phyloP scores from a whole-genome alignment of 768 basidiomycete species.

The Harrya chromipes region DNA sequence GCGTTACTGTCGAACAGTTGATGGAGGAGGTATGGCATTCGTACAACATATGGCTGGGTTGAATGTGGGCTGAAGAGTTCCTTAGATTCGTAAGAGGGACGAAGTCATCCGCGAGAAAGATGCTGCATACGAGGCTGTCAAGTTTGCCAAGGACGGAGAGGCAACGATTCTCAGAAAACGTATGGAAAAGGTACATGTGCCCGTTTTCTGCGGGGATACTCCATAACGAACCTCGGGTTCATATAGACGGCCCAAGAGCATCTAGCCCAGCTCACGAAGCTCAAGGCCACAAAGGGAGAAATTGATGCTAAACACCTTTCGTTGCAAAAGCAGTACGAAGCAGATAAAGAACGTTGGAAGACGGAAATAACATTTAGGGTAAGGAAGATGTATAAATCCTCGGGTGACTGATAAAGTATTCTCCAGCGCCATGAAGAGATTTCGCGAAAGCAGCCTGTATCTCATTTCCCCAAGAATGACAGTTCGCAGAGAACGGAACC shows the following conservation, averaged over 20 bases:
- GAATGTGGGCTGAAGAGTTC: constrained; percentile 7
- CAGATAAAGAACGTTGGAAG: constrained; percentile 65
- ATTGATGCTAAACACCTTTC: constrained; percentile 53
- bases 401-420: constrained; percentile 12
- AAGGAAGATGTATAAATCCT: constrained; percentile 17
- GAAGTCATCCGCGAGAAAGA: constrained; percentile 45
- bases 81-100: constrained; percentile 52
- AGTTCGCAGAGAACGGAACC: constrained; percentile 40
- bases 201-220: background rate
- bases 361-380: constrained; percentile 73
- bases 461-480: constrained; percentile 46
- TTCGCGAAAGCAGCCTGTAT: constrained; percentile 45
- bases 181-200: constrained; percentile 56
- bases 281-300: constrained; percentile 60
- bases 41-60: constrained; percentile 2
- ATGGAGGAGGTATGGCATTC: constrained; percentile 46
- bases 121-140: constrained; percentile 44
- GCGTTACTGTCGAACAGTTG: constrained; percentile 19
- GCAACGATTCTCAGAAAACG: constrained; percentile 60
- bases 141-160: constrained; percentile 66
- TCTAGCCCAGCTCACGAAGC: constrained; percentile 49
- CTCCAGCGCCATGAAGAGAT: constrained; percentile 68
- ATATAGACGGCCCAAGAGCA: constrained; percentile 58
- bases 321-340: constrained; percentile 59
- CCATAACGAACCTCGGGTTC: background rate